Evolutionary conservation across 2,329 filamentous ascomycete genomes (phyloP).

Genomic region (Endocalyx cinctus): DNA sequence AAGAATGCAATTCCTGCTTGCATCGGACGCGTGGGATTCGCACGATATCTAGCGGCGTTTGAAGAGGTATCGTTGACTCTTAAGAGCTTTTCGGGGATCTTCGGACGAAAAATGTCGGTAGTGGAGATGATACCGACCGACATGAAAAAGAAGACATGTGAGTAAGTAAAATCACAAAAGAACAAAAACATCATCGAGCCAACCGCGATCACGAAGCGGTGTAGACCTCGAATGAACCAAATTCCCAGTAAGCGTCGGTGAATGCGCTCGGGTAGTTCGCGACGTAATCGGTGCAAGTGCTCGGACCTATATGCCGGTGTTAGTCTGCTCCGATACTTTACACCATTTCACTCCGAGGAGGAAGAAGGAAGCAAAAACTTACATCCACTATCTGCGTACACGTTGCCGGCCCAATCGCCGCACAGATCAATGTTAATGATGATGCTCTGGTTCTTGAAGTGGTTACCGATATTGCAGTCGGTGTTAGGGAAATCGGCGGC

Average conservation of each 20-base stretch:
- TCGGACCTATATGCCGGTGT: slow-evolving; percentile 44
- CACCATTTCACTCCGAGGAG: too few species aligned
- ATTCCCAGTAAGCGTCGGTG: slow-evolving; percentile 60
- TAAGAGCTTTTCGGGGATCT: too few species aligned
- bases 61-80: too few species aligned
- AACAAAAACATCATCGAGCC: too few species aligned
- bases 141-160: too few species aligned
- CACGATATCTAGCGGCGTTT: too few species aligned
- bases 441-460: slow-evolving; percentile 63
- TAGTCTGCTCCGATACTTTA: slow-evolving; percentile 8
- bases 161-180: too few species aligned
- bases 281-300: slow-evolving; percentile 53
- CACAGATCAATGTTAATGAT: slow-evolving; percentile 64
- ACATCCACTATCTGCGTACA: slow-evolving; percentile 43
- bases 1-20: too few species aligned
- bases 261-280: slow-evolving; percentile 53
- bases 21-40: too few species aligned
- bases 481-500: slow-evolving; percentile 62
- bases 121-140: too few species aligned
- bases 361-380: slow-evolving; percentile 13
- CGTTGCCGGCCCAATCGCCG: slow-evolving; percentile 47
- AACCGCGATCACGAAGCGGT: slow-evolving; percentile 30
- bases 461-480: slow-evolving; percentile 51
- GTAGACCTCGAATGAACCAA: slow-evolving; percentile 57
- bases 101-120: too few species aligned